Evolutionary conservation across 2,329 filamentous ascomycete species (phyloP).

Genomic region (Lithohypha guttulata): DNA sequence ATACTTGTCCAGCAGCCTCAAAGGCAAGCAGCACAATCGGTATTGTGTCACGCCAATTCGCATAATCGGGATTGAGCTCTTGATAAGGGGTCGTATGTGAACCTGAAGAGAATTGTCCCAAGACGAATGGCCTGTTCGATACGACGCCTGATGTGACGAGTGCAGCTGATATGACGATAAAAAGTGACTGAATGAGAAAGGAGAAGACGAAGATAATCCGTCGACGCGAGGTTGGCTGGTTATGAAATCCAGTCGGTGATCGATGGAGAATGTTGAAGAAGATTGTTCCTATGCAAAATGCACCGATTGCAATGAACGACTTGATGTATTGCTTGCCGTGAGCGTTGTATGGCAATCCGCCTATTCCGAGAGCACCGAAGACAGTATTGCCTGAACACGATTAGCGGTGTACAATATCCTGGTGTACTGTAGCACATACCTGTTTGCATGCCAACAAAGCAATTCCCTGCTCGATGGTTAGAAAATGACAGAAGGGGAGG

Average conservation of each 20-base stretch:
- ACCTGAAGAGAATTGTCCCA: slow-evolving; percentile 20
- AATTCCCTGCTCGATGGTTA: slow-evolving; percentile 39
- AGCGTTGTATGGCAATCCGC: slow-evolving; percentile 29
- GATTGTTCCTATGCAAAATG: slow-evolving; percentile 31
- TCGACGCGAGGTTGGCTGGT: slow-evolving; percentile 25
- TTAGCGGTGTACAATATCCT: neutral
- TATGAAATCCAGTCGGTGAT: slow-evolving; percentile 24
- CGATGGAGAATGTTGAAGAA: slow-evolving; percentile 31
- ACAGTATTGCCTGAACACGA: slow-evolving; percentile 31
- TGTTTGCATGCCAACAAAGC: slow-evolving; percentile 39
- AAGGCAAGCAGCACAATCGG: slow-evolving; percentile 33
- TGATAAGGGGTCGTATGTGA: slow-evolving; percentile 6
- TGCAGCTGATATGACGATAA: slow-evolving; percentile 27
- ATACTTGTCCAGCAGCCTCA: slow-evolving; percentile 33
- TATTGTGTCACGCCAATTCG: slow-evolving; percentile 23
- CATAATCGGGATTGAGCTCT: neutral
- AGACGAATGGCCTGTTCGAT: slow-evolving; percentile 20
- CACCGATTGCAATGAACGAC: slow-evolving; percentile 30
- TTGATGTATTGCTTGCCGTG: slow-evolving; percentile 34
- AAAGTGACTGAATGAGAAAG: slow-evolving; percentile 29
- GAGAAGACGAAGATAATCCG: slow-evolving; percentile 31
- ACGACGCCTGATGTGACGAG: slow-evolving; percentile 28
- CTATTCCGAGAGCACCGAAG: slow-evolving; percentile 34
- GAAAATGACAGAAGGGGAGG: too few relatives aligned
- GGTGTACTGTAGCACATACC: slow-evolving; percentile 24